phyloP scores from a whole-genome alignment of 2,329 filamentous ascomycete genomes.

The Coleophoma cylindrospora region DNA sequence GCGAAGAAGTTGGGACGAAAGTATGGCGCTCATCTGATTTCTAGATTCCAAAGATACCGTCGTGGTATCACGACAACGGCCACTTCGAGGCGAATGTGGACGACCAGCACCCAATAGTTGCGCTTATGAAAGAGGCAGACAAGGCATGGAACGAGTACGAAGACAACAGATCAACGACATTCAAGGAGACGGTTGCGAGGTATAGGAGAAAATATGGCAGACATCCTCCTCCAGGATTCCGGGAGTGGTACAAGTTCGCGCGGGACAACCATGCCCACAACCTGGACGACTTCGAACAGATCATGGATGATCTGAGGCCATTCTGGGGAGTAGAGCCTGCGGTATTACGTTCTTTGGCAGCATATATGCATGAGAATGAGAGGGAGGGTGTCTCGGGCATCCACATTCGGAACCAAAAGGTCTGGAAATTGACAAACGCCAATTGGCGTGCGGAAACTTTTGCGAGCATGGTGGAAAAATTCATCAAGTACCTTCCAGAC shows the following conservation, averaged over 20 bases:
- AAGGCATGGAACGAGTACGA: conserved; percentile 22
- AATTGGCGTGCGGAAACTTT: conserved; percentile 37
- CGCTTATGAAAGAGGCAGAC: conserved; percentile 27
- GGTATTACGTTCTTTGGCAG: conserved; percentile 34
- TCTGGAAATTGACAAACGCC: conserved; percentile 27
- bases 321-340: conserved; percentile 45
- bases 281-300: conserved; percentile 59
- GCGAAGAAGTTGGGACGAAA: neutral
- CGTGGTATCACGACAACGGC: conserved; percentile 18
- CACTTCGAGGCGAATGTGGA: conserved; percentile 16
- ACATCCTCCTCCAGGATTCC: conserved; percentile 60
- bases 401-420: conserved; percentile 25
- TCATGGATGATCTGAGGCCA: conserved; percentile 57
- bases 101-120: conserved; percentile 25
- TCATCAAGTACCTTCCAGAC: conserved; percentile 51
- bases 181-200: conserved; percentile 46
- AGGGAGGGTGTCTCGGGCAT: conserved; percentile 18
- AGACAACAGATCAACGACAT: conserved; percentile 34
- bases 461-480: conserved; percentile 28
- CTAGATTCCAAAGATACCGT: conserved; percentile 18
- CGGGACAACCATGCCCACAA: conserved; percentile 45
- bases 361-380: conserved; percentile 27
- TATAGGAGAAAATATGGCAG: conserved; percentile 53
- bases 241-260: conserved; percentile 53
- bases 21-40: conserved; percentile 1